Base-by-base conservation (phyloP, 805 yeast species). In the Zygosaccharomyces lentus region DNA sequence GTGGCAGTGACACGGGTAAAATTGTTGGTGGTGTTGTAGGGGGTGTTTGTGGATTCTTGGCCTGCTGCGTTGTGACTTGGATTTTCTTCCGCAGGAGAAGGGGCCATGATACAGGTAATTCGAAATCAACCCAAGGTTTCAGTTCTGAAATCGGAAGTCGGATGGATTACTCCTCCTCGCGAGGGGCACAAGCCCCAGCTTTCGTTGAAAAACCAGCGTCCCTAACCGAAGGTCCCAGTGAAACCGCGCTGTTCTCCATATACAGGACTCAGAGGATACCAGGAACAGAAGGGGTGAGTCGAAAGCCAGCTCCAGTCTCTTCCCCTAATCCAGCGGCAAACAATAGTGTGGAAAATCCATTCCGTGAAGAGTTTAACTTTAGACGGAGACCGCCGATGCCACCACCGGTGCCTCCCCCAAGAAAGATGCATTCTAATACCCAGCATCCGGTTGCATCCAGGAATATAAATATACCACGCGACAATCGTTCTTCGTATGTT, bases 21-120 rank as follows among this genome's bases (percentile, higher is more conserved):
- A 57, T 62, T 9, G 56, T 57, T 16, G 67, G 66, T 16, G 55
- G 66, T 31, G 63, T 62, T 0, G 60, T 63, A 3, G 66, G 67
- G 9, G 53, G 64, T 25, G 57, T 63, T 5, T 56, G 62, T n/a
- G 67, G 66, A 16, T 40, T 57, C 10, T n/a, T 54, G 6, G 13
- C 54, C 12, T 50, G 55, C 45, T 37, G 45, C 16, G n/a, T 55
- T 7, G 15, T 61, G 12, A 27, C 54, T n/a, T 59, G 57, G 57
- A 41, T 53, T 13, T 19, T 59, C 13, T 15, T 57, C 7, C 47
- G 51, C 27, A 49, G 45, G 32, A 45, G 48, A 15, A 47, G 53
- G 34, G 54, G 51, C 37, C 46, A 43, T 25, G 41, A 27, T 13
- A 44, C 39, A 21, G 37, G 19, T 2, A 38, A 16, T 26, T 12